Evolutionary conservation across 192 early-diverging fungal genomes (phyloP).

Genomic region (Helicostylum pulchrum): DNA sequence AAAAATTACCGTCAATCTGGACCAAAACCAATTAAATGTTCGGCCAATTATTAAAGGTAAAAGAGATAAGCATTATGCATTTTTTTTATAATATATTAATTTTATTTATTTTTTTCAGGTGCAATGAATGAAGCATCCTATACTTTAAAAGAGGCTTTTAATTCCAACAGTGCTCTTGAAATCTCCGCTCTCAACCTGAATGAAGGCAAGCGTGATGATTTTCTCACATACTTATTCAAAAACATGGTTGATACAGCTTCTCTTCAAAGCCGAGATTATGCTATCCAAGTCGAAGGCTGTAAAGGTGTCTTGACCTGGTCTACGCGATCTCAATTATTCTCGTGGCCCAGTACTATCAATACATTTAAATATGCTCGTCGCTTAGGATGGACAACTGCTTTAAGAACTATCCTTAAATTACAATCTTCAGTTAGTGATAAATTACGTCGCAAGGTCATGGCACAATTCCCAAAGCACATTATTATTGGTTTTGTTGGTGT

Average conservation of each 20-base stretch:
- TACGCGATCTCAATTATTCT: slow-evolving; percentile 10
- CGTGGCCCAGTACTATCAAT: slow-evolving; percentile 3
- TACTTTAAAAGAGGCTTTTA: slow-evolving; percentile 29
- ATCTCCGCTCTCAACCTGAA: slow-evolving; percentile 13
- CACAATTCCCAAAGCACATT: slow-evolving; percentile 8
- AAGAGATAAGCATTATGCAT: not conserved
- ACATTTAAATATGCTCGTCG: slow-evolving; percentile 15
- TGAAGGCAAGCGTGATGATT: not conserved
- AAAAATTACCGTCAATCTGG: slow-evolving; percentile 30
- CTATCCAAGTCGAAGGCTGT: slow-evolving; percentile 36
- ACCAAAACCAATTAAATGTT: slow-evolving; percentile 4
- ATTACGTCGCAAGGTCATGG: slow-evolving; percentile 6
- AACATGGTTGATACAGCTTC: slow-evolving; percentile 21
- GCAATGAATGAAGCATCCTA: slow-evolving; percentile 35
- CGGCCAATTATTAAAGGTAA: slow-evolving; percentile 19
- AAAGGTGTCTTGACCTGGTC: slow-evolving; percentile 36
- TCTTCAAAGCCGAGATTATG: slow-evolving; percentile 30
- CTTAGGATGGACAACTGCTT: not conserved
- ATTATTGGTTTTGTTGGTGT: slow-evolving; percentile 31
- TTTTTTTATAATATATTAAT: not conserved
- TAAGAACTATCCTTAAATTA: not conserved
- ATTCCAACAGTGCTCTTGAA: slow-evolving; percentile 14
- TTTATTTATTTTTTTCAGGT: slow-evolving; percentile 11
- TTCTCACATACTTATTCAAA: slow-evolving; percentile 26
- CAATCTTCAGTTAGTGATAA: not conserved